Evolutionary conservation across 306 rosid genomes (phyloP).

Genomic region (Ceratonia siliqua): DNA sequence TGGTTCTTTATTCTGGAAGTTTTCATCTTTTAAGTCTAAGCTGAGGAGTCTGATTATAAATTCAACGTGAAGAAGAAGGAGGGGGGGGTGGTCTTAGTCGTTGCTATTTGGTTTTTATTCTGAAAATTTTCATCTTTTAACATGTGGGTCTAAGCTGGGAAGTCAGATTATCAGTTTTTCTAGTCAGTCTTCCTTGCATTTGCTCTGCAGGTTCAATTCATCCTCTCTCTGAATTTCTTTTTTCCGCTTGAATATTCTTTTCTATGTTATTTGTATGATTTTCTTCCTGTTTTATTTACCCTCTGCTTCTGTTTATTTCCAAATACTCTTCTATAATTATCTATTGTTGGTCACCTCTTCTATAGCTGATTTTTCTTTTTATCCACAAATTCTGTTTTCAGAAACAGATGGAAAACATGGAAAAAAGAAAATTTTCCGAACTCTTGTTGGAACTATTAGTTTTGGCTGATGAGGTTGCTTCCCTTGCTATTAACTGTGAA

Average conservation of each 20-base stretch:
- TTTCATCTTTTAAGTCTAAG: slow-evolving; percentile 26
- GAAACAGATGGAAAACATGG: slow-evolving; percentile 36
- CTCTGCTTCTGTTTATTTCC: background rate
- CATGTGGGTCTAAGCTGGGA: slow-evolving; percentile 6
- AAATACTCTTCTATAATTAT: background rate
- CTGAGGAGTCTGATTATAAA: too few species aligned
- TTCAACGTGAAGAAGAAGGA: slow-evolving; percentile 20
- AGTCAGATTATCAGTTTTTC: slow-evolving; percentile 22
- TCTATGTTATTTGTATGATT: background rate
- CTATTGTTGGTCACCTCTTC: slow-evolving; percentile 11
- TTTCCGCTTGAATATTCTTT: slow-evolving; percentile 1
- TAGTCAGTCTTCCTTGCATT: slow-evolving; percentile 21
- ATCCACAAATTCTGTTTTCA: slow-evolving; percentile 12
- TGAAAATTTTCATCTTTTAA: background rate
- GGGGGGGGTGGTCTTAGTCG: slow-evolving; percentile 22
- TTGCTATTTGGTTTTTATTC: background rate
- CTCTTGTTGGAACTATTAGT: slow-evolving; percentile 44
- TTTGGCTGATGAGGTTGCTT: slow-evolving; percentile 58
- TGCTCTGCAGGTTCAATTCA: slow-evolving; percentile 36
- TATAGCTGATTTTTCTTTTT: slow-evolving; percentile 20
- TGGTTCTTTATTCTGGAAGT: background rate
- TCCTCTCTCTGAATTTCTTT: background rate
- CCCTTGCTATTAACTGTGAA: slow-evolving; percentile 48
- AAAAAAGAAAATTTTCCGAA: slow-evolving; percentile 43
- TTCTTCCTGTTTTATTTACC: background rate